Conservation (phyloP, 192 early-diverging fungal genomes). For the Fimicolochytrium jonesii region DNA sequence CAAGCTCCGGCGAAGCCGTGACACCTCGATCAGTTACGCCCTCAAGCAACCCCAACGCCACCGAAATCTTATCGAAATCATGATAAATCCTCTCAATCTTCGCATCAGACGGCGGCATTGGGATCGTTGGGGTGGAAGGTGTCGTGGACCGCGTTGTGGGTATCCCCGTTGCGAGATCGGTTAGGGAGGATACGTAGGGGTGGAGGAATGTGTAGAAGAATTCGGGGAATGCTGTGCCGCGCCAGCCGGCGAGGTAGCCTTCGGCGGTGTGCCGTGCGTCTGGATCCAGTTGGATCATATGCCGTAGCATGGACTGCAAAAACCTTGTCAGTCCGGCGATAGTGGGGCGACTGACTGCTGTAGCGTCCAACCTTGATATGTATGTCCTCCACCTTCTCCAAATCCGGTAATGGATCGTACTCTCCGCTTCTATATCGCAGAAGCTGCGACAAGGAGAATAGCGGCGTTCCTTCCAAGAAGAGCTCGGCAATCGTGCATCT, state of each 20-base stretch:
- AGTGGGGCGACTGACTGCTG: too few species aligned
- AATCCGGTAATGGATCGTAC: slow-evolving; percentile 61
- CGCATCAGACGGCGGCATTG: slow-evolving; percentile 49
- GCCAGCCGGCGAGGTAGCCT: slow-evolving; percentile 74
- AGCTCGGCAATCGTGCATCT: slow-evolving; percentile 82
- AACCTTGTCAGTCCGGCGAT: too few species aligned
- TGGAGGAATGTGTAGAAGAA: slow-evolving; percentile 74
- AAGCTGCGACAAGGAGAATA: slow-evolving; percentile 89
- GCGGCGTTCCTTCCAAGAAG: slow-evolving; percentile 85
- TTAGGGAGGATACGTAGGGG: slow-evolving; percentile 61
- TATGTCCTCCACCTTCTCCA: slow-evolving; percentile 79
- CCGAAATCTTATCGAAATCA: slow-evolving; percentile 69
- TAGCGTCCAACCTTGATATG: slow-evolving; percentile 57
- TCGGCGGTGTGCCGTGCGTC: slow-evolving; percentile 66
- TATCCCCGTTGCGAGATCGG: slow-evolving; percentile 38
- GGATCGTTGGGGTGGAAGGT: neutral
- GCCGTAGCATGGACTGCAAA: slow-evolving; percentile 65
- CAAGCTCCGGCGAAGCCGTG: too few species aligned
- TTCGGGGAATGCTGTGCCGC: slow-evolving; percentile 71
- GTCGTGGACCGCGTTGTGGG: too few species aligned
- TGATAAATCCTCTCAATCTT: slow-evolving; percentile 70
- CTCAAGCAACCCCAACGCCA: slow-evolving; percentile 32
- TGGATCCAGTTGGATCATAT: slow-evolving; percentile 89
- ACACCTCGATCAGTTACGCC: too few species aligned
- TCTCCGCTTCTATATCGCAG: slow-evolving; percentile 82